Conservation (phyloP, 768 basidiomycete genomes). For the Melanogaster broomeanus region DNA sequence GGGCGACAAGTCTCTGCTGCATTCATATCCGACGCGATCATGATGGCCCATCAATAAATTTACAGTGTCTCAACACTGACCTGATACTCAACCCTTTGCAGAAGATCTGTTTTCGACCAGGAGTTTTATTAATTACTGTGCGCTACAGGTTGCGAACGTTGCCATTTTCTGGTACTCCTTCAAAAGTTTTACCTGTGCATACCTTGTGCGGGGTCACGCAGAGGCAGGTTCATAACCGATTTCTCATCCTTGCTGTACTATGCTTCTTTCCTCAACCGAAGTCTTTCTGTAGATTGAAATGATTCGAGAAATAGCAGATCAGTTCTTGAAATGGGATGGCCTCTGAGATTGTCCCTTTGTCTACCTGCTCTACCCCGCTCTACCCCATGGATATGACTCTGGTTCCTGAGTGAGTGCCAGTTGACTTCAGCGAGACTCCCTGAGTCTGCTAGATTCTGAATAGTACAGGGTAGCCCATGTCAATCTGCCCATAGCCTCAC, state of each 20-base stretch:
- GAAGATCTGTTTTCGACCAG: conserved; percentile 23
- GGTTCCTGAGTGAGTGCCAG: conserved; percentile 1
- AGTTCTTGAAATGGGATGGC: conserved; percentile 19
- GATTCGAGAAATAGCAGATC: conserved; percentile 21
- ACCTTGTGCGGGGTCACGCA: conserved; percentile 30
- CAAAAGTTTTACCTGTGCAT: conserved; percentile 34
- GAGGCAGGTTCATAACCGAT: conserved; percentile 42
- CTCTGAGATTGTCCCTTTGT: conserved; percentile 5
- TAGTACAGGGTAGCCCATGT: background rate
- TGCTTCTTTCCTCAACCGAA: conserved; percentile 36
- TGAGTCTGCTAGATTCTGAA: conserved; percentile 3
- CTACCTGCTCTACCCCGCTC: background rate
- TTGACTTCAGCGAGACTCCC: conserved; percentile 1
- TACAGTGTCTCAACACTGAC: conserved; percentile 18
- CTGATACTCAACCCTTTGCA: conserved; percentile 29
- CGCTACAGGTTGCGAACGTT: conserved; percentile 26
- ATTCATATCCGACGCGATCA: conserved; percentile 92
- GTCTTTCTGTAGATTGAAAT: conserved; percentile 34
- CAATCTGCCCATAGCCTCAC: too few species aligned
- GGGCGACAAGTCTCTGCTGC: conserved; percentile 84
- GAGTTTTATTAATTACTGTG: conserved; percentile 31
- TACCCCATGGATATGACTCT: background rate
- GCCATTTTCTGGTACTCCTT: conserved; percentile 26
- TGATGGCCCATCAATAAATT: conserved; percentile 83
- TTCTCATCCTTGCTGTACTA: conserved; percentile 30